A percentile compares a stretch with the other conserved stretches of the same genome.
These are phyloP conservation scores for Macrolepiota fuliginosa DNA, from an alignment of 768 basidiomycete species.

Conservation along the genomic window DNA sequence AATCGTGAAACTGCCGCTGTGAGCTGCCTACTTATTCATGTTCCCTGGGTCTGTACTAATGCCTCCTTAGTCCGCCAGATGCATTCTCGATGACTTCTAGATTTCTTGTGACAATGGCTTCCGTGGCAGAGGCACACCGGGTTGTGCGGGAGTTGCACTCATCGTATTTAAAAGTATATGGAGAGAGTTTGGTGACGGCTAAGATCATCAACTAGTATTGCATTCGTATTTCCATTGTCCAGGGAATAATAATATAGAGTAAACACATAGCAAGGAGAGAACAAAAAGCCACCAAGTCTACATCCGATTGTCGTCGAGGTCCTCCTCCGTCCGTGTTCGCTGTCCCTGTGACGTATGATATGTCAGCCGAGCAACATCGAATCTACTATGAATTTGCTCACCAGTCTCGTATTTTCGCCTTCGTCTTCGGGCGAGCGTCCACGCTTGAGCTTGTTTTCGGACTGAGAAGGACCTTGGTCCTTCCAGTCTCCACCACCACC, in stretches of 20 bases:
- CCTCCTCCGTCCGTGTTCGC: slow-evolving; percentile 63
- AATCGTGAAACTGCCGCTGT: slow-evolving; percentile 51
- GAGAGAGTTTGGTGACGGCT: slow-evolving; percentile 21
- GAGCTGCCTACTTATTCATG: slow-evolving; percentile 23
- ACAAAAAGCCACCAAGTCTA: slow-evolving; percentile 27
- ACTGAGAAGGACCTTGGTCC: slow-evolving; percentile 45
- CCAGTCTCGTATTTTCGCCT: slow-evolving; percentile 55
- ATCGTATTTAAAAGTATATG: slow-evolving; percentile 37
- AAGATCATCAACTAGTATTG: slow-evolving; percentile 37
- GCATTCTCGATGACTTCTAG: slow-evolving; percentile 47
- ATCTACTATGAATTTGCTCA: slow-evolving; percentile 29
- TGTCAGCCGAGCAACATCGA: slow-evolving; percentile 1
- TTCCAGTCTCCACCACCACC: slow-evolving; percentile 88
- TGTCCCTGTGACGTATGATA: slow-evolving; percentile 39
- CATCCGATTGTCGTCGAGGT: slow-evolving; percentile 70
- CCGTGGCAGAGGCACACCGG: slow-evolving; percentile 65
- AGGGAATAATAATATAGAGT: slow-evolving; percentile 23
- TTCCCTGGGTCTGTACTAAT: neutral
- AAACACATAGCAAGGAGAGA: slow-evolving; percentile 18
- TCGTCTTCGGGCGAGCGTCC: slow-evolving; percentile 80
- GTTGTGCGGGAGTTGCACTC: slow-evolving; percentile 63
- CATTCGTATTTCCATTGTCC: neutral
- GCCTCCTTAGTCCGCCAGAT: slow-evolving; percentile 27
- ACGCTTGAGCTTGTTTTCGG: slow-evolving; percentile 55
- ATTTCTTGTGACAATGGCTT: slow-evolving; percentile 53